Evolutionary conservation across 2,329 filamentous ascomycete species (phyloP), one percentile per base, ranked within the genome.

Genomic region (Neonectria hederae): DNA sequence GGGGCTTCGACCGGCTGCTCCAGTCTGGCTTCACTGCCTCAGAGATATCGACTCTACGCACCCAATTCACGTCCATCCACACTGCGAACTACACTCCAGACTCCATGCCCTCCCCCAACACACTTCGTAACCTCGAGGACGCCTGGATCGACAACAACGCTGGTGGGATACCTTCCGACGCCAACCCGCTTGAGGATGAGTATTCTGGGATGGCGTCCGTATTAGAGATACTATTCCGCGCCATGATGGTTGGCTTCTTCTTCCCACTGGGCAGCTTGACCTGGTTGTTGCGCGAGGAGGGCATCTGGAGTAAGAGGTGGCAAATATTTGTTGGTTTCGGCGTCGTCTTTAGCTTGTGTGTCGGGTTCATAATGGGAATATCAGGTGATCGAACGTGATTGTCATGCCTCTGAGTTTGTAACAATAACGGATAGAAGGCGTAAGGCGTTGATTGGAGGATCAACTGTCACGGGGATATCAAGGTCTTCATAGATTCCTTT

Each of bases 201-300:
- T 82, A 84, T 4, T 84, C 85, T 40, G 84, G 83, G 26, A 83
- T 86, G 59, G 78, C 82, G 17, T 75, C 79, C 2, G 80, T 92
- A 11, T 82, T 97, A 48, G 95, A 98, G 74, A 90, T 97, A 74
- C 88, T 97, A 82, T 84, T 98, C 63, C 92, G 90, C 80, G 96
- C 94, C 5, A 93, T 96, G 78, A 82, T 97, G 63, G 92, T 96
- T 73, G 96, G 96, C 0, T 99, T 98, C 83, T 92, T 99, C 77
- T 98, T 95, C 88, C 96, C 96, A 4, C 79, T 98, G 10, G 95
- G 93, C 0, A 94, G 92, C 73, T 82, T 95, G 61, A 89, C 91
- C 56, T 97, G 94, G 93, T 82, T 97, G 54, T 86, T 95, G 69
- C 85, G 94, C 64, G 93, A 97, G 78, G 92, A 96, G 62, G 94